Percentiles rank a stretch among this genome's conserved stretches.
These are phyloP conservation scores for Microdochium nivale DNA, from an alignment of 2,329 filamentous ascomycete genomes.

Conservation along the genomic window DNA sequence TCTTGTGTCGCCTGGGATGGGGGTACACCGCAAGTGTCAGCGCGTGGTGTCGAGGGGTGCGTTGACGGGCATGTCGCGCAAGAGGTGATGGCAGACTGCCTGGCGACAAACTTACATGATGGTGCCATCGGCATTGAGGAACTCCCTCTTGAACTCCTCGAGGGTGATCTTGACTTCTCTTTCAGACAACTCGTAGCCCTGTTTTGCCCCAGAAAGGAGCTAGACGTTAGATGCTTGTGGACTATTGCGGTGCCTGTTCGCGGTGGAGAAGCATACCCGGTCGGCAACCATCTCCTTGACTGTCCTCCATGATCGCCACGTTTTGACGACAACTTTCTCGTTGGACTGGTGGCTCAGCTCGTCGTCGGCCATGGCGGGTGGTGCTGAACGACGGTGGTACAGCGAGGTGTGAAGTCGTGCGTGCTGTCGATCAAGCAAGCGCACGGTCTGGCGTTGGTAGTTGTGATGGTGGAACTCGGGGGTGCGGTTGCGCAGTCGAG, in stretches of 20 bases:
- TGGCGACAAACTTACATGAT: slow-evolving; percentile 55
- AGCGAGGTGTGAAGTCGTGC: not conserved
- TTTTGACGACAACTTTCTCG: slow-evolving; percentile 50
- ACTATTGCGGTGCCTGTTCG: not conserved
- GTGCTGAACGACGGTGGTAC: not conserved
- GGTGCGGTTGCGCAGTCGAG: no score
- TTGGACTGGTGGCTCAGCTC: slow-evolving; percentile 28
- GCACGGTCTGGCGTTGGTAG: no score
- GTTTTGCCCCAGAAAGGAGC: slow-evolving; percentile 4
- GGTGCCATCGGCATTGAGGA: slow-evolving; percentile 62
- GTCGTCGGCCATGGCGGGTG: slow-evolving; percentile 30
- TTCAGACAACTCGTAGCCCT: slow-evolving; percentile 91
- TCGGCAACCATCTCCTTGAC: slow-evolving; percentile 93
- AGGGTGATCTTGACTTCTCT: slow-evolving; percentile 83
- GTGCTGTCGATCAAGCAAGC: not conserved
- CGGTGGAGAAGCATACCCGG: slow-evolving; percentile 56
- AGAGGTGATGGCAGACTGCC: not conserved
- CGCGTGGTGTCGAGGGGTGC: not conserved
- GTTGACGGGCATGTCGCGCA: not conserved
- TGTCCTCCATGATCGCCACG: slow-evolving; percentile 93
- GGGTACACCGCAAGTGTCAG: not conserved
- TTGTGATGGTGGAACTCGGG: not conserved
- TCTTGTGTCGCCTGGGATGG: slow-evolving; percentile 60
- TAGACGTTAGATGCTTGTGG: slow-evolving; percentile 9
- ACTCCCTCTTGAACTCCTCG: slow-evolving; percentile 69